Conservation (phyloP, 345 rosid species). For the Heritiera littoralis region DNA sequence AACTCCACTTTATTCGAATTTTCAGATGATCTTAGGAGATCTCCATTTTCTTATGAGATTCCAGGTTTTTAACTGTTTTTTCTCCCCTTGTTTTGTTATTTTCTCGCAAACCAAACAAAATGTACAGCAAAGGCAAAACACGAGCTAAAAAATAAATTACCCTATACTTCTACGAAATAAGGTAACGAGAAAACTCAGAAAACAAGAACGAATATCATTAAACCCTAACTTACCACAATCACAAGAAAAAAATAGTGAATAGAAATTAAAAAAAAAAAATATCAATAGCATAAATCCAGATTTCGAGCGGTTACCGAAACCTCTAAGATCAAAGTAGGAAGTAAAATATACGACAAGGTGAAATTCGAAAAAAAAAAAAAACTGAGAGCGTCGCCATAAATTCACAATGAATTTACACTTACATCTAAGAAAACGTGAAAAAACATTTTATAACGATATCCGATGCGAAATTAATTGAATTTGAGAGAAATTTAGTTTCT, state of each 20-base stretch:
- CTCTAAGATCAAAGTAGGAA: background rate
- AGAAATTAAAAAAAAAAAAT: background rate
- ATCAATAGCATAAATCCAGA: background rate
- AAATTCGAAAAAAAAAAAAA: background rate
- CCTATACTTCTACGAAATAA: background rate
- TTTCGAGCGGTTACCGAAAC: background rate
- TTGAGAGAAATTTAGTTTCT: slow-evolving; percentile 6
- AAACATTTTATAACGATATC: background rate
- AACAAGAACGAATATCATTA: background rate
- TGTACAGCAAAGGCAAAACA: background rate
- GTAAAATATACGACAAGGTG: background rate
- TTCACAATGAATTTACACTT: background rate
- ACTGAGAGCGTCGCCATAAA: background rate
- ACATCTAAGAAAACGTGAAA: slow-evolving; percentile 5
- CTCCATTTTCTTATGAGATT: background rate
- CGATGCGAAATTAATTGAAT: background rate
- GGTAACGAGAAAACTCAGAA: too few species aligned
- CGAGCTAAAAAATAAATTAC: background rate
- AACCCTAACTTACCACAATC: background rate
- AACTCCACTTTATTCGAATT: background rate
- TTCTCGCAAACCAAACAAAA: slow-evolving; percentile 15
- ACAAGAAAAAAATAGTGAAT: background rate
- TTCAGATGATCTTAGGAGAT: background rate
- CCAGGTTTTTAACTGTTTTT: background rate
- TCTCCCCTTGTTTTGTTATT: background rate